Percentiles rank a stretch among this genome's conserved stretches.
Conservation (phyloP, 805 yeast species). For the Kodamaea restingae region DNA sequence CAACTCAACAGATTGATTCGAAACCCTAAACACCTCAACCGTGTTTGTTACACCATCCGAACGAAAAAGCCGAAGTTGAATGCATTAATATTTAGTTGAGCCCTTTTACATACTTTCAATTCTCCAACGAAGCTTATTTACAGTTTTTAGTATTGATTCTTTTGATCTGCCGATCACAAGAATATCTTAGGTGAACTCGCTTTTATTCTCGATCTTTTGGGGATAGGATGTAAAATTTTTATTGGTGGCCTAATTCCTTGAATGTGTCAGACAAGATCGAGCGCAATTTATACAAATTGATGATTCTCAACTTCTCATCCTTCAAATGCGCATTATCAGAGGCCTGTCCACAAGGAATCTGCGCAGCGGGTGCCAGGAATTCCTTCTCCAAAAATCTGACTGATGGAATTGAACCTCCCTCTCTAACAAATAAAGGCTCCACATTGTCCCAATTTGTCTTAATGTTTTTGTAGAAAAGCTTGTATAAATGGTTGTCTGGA, state of each 20-base stretch:
- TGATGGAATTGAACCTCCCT: slow-evolving; percentile 96
- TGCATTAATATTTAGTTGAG: slow-evolving; percentile 13
- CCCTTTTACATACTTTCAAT: not conserved
- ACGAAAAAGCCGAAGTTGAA: slow-evolving; percentile 14
- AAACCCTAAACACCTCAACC: slow-evolving; percentile 9
- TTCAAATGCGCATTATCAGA: slow-evolving; percentile 91
- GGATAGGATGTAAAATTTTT: too few species aligned
- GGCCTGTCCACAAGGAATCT: slow-evolving; percentile 94
- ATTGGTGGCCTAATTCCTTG: slow-evolving; percentile 29
- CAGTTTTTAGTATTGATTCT: too few species aligned
- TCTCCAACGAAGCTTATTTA: slow-evolving; percentile 1
- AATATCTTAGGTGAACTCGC: too few species aligned
- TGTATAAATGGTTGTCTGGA: slow-evolving; percentile 68
- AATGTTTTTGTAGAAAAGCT: slow-evolving; percentile 59
- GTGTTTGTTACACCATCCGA: slow-evolving; percentile 26
- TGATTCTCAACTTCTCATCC: slow-evolving; percentile 77
- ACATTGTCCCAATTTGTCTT: slow-evolving; percentile 63
- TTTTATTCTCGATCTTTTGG: too few species aligned
- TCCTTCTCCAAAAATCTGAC: slow-evolving; percentile 78
- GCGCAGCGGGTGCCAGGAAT: slow-evolving; percentile 87
- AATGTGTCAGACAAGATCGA: slow-evolving; percentile 56
- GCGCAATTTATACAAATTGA: slow-evolving; percentile 72
- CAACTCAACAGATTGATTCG: slow-evolving; percentile 21
- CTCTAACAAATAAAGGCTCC: slow-evolving; percentile 83
- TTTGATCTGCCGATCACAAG: too few species aligned